A percentile compares a stretch with the other conserved stretches of the same genome.
Conservation (phyloP, 371 early-diverging fungal species). For the Apophysomyces sp. region DNA sequence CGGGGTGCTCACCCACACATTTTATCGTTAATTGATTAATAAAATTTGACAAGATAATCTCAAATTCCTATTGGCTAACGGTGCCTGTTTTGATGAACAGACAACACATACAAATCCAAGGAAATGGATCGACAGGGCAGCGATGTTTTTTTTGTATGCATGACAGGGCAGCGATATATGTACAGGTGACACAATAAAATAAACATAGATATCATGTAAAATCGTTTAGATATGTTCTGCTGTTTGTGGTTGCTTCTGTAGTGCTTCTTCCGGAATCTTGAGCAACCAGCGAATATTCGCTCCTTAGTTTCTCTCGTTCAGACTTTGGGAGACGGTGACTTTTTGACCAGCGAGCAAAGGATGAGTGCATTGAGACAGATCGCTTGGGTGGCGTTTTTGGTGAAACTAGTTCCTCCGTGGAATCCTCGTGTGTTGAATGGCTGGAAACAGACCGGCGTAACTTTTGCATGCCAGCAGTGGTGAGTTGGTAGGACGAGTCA, state of each 20-base stretch:
- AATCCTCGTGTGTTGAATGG: background rate
- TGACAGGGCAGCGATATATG: too few species aligned
- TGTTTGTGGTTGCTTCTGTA: background rate
- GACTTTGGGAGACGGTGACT: background rate
- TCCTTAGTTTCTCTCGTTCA: background rate
- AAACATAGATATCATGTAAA: background rate
- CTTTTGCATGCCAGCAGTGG: slow-evolving; percentile 3
- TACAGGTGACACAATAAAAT: background rate
- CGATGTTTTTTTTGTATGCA: too few species aligned
- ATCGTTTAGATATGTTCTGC: background rate
- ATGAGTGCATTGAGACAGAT: background rate
- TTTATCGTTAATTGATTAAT: too few species aligned
- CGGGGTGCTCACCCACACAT: too few species aligned
- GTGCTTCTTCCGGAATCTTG: background rate
- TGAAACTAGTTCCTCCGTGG: background rate
- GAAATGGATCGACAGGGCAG: too few species aligned
- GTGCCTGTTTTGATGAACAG: too few species aligned
- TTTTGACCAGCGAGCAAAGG: background rate
- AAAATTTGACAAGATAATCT: too few species aligned
- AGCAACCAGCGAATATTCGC: background rate
- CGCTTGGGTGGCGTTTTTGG: background rate
- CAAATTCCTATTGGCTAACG: too few species aligned
- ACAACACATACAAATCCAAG: too few species aligned
- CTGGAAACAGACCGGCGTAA: background rate
- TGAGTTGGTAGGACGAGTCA: background rate